These are phyloP conservation scores for Tritrichomonas foetus DNA, from an alignment of 208 protist species.

Conservation along the genomic window DNA sequence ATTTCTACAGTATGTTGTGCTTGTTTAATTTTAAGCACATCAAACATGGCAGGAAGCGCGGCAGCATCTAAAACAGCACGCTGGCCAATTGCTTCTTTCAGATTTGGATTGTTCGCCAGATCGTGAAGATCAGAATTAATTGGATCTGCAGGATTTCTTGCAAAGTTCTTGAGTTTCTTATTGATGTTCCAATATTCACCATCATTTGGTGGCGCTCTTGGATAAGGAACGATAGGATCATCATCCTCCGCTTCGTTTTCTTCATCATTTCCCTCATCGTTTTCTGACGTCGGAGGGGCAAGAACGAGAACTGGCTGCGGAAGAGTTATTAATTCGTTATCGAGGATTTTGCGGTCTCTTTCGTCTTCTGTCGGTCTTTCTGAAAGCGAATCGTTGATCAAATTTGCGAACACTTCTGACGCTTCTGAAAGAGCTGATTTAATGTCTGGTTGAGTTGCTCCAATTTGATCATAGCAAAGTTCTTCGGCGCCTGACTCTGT, in stretches of 20 bases:
- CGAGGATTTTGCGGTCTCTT: neutral
- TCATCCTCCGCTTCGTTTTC: constrained; percentile 5
- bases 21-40: constrained; percentile 24
- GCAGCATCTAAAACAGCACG: neutral
- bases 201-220: neutral
- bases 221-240: neutral
- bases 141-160: neutral
- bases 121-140: neutral
- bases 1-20: neutral
- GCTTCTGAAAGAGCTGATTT: neutral
- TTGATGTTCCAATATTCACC: neutral
- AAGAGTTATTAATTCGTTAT: neutral
- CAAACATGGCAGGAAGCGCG: constrained; percentile 9
- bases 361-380: neutral
- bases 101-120: neutral
- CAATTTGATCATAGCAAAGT: neutral
- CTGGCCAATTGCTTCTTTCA: constrained; percentile 6
- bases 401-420: neutral
- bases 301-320: neutral
- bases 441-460: neutral
- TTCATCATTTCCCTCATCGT: neutral
- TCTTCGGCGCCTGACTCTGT: neutral
- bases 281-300: neutral
- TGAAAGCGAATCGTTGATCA: too few species aligned
- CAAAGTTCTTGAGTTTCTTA: neutral